A percentile compares a stretch with the other conserved stretches of the same genome.
phyloP scores from a whole-genome alignment of 2,329 filamentous ascomycete genomes.

The Colletotrichum spinosum region DNA sequence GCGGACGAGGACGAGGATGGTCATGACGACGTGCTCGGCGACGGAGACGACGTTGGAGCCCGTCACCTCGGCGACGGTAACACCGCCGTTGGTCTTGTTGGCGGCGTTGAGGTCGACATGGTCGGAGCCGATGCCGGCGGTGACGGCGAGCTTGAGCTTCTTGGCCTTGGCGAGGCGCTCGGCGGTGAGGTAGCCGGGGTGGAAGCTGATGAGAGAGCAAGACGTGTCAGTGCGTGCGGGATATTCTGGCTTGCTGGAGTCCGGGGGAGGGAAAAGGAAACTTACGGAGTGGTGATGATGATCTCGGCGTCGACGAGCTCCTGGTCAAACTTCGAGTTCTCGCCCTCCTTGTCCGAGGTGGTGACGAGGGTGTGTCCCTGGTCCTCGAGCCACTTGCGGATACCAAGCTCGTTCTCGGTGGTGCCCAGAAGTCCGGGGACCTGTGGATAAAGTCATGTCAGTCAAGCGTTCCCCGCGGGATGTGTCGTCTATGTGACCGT shows the following conservation, averaged over 20 bases:
- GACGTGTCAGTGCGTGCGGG: neutral
- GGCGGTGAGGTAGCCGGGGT: constrained; percentile 96
- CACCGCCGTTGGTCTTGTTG: constrained; percentile 97
- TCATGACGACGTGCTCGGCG: constrained; percentile 99
- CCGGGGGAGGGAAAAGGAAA: neutral
- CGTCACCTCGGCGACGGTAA: constrained; percentile 97
- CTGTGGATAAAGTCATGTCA: constrained; percentile 49
- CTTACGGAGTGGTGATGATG: constrained; percentile 97
- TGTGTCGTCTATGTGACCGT: neutral
- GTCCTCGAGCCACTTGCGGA: constrained; percentile 97
- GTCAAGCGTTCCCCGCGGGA: constrained; percentile 17
- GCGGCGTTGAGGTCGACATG: constrained; percentile 97
- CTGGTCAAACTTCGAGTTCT: constrained; percentile 92
- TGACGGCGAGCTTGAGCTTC: constrained; percentile 98
- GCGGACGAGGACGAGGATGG: constrained; percentile 93
- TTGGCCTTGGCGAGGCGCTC: constrained; percentile 98
- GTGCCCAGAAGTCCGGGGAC: constrained; percentile 89
- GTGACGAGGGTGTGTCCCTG: constrained; percentile 97
- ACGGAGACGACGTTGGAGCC: constrained; percentile 99
- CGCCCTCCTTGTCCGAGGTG: constrained; percentile 97
- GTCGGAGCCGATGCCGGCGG: constrained; percentile 97
- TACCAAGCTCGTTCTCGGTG: constrained; percentile 97
- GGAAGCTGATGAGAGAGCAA: constrained; percentile 73
- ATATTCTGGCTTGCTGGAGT: neutral
- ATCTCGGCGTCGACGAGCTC: constrained; percentile 97